A percentile compares a stretch with the other conserved stretches of the same genome.
phyloP scores from a whole-genome alignment of 331 rosid genomes.

The Arachis monticola region DNA sequence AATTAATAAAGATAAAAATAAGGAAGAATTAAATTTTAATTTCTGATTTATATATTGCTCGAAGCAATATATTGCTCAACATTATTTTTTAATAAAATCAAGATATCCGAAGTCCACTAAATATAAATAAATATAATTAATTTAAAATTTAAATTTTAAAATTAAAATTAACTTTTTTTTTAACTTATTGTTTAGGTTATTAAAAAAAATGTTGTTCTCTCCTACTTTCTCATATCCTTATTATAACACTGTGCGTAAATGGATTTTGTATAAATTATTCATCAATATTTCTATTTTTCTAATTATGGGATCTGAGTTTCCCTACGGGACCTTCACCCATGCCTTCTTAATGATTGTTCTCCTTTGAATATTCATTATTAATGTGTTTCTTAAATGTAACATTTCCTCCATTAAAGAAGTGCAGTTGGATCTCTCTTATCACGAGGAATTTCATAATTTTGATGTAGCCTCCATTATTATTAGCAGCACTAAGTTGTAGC shows the following conservation, averaged over 20 bases:
- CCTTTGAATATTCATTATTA: constrained; percentile 14
- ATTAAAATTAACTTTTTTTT: too few relatives aligned
- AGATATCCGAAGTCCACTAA: not conserved
- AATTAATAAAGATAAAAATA: not conserved
- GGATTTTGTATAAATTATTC: not conserved
- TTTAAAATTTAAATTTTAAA: too few relatives aligned
- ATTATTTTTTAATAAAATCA: not conserved
- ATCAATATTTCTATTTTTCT: not conserved
- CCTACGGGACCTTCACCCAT: constrained; percentile 35
- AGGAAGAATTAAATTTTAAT: too few relatives aligned
- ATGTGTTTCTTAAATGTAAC: constrained; percentile 31
- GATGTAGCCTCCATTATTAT: constrained; percentile 44
- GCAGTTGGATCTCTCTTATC: constrained; percentile 40
- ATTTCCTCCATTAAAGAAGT: constrained; percentile 39
- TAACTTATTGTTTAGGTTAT: too few relatives aligned
- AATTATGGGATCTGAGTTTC: constrained; percentile 22
- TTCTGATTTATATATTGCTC: not conserved
- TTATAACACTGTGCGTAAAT: not conserved
- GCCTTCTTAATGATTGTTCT: constrained; percentile 21
- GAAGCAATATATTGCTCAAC: not conserved
- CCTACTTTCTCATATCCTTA: not conserved
- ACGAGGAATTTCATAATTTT: constrained; percentile 48
- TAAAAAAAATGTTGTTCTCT: too few relatives aligned
- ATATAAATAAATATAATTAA: too few relatives aligned
- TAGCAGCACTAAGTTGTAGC: constrained; percentile 25